Base-by-base conservation (phyloP, 768 basidiomycete species). In the Xerocomellus chrysenteron region DNA sequence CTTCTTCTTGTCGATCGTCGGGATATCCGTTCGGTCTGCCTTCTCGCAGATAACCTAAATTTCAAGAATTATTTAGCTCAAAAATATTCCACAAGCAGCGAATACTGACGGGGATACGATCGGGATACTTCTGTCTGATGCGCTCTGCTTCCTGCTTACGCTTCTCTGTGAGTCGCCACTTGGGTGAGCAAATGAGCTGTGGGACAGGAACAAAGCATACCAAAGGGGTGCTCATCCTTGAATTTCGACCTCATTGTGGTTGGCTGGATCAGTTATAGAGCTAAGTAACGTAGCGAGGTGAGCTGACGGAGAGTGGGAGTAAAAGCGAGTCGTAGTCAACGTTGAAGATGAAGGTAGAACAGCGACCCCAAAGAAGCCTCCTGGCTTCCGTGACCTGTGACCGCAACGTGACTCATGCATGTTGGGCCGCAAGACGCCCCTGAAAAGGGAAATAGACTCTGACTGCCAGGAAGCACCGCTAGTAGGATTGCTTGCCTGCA, bases 1-100 rank as follows among this genome's bases (percentile, higher is more conserved):
- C 81, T 99, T 99, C 94, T 99, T 98, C 91, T 99, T 99, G 82
- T 99, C 97, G 72, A 99, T 98, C 30, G 94, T 95, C 1, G 95
- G 92, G 73, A 99, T 98, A 78, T 99, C 97, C 53, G 94, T 95
- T 68, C 90, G 84, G 79, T 98, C 95, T 48, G 94, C 95, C 79
- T 97, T 98, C 84, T 99, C 97, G 77, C 97, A 99, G 76, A 99
- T 99, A 55, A 99, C 96, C 95, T 98, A 64, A 40, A 56, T 54
- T 48, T 39, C 53, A 44, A 47, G 35, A 36, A 53, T 43, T 32
- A 33, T 60, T 58, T 50, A 37, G 47, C 42, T 57, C 16, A 62
- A 46, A 60, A 47, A 33, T 21, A 44, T 50, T 39, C 36, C 14
- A 59, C 41, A 33, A 24, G 46, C 14, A 4, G 48, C 28, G 24